A percentile compares a stretch with the other conserved stretches of the same genome.
These are phyloP conservation scores for Aspergillus cejpii DNA, from an alignment of 2,329 filamentous ascomycete genomes.

Conservation along the genomic window DNA sequence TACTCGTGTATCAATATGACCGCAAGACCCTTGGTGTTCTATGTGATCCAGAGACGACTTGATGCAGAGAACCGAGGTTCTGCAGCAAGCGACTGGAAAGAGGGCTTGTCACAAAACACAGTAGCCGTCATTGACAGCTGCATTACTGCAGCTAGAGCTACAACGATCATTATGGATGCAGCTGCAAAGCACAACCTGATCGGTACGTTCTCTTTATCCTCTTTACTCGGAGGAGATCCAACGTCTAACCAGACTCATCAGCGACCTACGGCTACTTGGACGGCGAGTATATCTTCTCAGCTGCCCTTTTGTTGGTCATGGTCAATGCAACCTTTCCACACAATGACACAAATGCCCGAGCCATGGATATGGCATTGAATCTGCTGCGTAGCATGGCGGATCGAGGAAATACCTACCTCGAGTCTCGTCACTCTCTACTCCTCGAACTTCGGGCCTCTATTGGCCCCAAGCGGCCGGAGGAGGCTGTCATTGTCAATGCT, in stretches of 20 bases:
- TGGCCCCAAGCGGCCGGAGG: slow-evolving; percentile 14
- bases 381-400: slow-evolving; percentile 49
- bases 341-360: slow-evolving; percentile 37
- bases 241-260: slow-evolving; percentile 9
- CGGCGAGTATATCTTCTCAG: slow-evolving; percentile 51
- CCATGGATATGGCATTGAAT: slow-evolving; percentile 45
- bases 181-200: slow-evolving; percentile 47
- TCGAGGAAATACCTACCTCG: slow-evolving; percentile 48
- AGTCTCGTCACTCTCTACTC: slow-evolving; percentile 36
- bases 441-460: slow-evolving; percentile 32
- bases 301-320: slow-evolving; percentile 51
- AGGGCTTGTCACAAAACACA: slow-evolving; percentile 45
- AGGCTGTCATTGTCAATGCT: slow-evolving; percentile 1
- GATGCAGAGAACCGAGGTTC: slow-evolving; percentile 29
- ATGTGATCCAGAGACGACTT: slow-evolving; percentile 48
- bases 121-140: slow-evolving; percentile 50
- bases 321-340: slow-evolving; percentile 49
- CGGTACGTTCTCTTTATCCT: slow-evolving; percentile 30
- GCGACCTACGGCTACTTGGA: slow-evolving; percentile 55
- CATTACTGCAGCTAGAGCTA: slow-evolving; percentile 46
- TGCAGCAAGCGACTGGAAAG: slow-evolving; percentile 42
- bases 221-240: not conserved
- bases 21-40: slow-evolving; percentile 48
- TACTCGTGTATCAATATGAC: slow-evolving; percentile 56
- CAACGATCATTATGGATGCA: slow-evolving; percentile 45